These are phyloP conservation scores for Boletus sp. DNA, from an alignment of 768 basidiomycete species.

Conservation along the genomic window DNA sequence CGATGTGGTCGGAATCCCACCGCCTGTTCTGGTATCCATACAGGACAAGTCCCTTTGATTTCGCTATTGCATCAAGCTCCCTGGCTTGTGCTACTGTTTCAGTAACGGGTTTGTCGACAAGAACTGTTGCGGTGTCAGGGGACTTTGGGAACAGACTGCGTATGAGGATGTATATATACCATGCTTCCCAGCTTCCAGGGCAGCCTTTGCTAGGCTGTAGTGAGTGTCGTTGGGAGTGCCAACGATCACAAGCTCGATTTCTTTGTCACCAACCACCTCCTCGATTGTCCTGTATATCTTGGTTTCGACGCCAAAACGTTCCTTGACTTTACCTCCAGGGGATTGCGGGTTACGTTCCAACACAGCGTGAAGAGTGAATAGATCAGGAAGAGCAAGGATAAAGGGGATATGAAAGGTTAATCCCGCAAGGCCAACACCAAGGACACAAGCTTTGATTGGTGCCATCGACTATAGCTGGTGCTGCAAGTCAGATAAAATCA, in stretches of 20 bases:
- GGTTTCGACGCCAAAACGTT: conserved; percentile 56
- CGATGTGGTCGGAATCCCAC: conserved; percentile 77
- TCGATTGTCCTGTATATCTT: conserved; percentile 63
- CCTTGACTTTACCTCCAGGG: conserved; percentile 61
- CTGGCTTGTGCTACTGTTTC: conserved; percentile 56
- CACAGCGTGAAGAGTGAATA: conserved; percentile 72
- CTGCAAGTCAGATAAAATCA: no score
- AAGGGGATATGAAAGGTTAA: conserved; percentile 82
- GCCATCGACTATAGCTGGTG: conserved; percentile 11
- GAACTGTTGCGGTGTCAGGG: conserved; percentile 42
- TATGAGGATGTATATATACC: conserved; percentile 40
- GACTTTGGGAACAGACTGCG: not conserved
- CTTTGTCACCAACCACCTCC: conserved; percentile 56
- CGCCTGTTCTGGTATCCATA: conserved; percentile 76
- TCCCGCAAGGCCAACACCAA: conserved; percentile 76
- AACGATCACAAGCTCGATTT: conserved; percentile 67
- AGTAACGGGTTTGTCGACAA: conserved; percentile 80
- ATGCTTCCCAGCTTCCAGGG: conserved; percentile 69
- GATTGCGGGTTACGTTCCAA: conserved; percentile 67
- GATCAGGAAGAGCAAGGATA: conserved; percentile 65
- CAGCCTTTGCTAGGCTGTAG: conserved; percentile 62
- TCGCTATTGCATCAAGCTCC: conserved; percentile 60
- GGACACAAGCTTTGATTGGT: conserved; percentile 67
- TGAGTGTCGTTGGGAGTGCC: conserved; percentile 77
- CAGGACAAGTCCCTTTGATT: conserved; percentile 56